Conservation (phyloP, 768 basidiomycete species). For the Xerocomellus amylosporus region DNA sequence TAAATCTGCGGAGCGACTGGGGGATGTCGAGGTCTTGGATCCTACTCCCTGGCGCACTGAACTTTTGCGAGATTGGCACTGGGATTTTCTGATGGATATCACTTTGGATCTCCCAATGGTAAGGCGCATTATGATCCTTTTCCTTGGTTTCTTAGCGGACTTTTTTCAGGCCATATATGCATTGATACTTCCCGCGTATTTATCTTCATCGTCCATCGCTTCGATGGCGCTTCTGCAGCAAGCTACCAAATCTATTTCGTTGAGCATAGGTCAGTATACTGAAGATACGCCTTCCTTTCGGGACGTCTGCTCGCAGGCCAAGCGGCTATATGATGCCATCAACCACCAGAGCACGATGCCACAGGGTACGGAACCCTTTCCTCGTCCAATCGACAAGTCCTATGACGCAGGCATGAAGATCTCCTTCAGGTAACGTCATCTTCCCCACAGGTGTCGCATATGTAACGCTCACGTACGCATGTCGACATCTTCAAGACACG, state of each 20-base stretch:
- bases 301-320: conserved; percentile 15
- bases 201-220: conserved; percentile 30
- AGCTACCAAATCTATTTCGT: conserved; percentile 20
- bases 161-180: conserved; percentile 24
- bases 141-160: not conserved
- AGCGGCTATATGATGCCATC: conserved; percentile 23
- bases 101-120: conserved; percentile 38
- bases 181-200: conserved; percentile 20
- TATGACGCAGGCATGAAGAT: conserved; percentile 25
- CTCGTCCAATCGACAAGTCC: not conserved
- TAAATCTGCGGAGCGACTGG: conserved; percentile 31
- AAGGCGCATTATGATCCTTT: not conserved
- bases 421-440: conserved; percentile 20
- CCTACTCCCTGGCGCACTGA: conserved; percentile 20
- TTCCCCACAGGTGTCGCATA: not conserved
- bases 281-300: conserved; percentile 7
- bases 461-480: not conserved
- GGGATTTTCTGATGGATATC: conserved; percentile 32
- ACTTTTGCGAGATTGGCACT: conserved; percentile 34
- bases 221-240: conserved; percentile 38
- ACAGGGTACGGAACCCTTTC: conserved; percentile 21
- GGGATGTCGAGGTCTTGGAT: conserved; percentile 28
- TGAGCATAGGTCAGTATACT: conserved; percentile 13
- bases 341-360: conserved; percentile 16
- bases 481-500: conserved; percentile 6